Base-by-base conservation (phyloP, 768 basidiomycete species). In the Boletus rubroflammeus region DNA sequence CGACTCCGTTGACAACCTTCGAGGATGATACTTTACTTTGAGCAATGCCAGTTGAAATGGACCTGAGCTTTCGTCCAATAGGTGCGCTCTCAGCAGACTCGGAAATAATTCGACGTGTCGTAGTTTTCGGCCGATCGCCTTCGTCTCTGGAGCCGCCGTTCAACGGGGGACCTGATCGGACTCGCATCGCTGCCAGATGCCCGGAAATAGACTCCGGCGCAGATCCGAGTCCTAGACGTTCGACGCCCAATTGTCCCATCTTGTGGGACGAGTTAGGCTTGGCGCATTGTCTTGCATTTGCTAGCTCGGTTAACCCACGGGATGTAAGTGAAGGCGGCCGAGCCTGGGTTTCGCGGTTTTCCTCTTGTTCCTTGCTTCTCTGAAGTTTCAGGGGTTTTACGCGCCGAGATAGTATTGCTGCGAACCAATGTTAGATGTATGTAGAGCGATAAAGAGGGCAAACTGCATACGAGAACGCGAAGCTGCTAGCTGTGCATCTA, bases 121-220 rank as follows among this genome's bases (percentile, higher is more conserved):
- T 26, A 4, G 38, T 13, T 43, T 50, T 55, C 19, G 42, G 42
- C 15, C n/a, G 51, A 31, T 44, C 19, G 23, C 21, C 45, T 43
- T 51, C 45, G n/a, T 57, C 48, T 35, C 41, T 47, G 19, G 40
- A 13, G 2, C 17, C 45, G 3, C n/a, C 39, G 29, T 54, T 35
- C 25, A 35, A 32, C 6, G 19, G 47, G 10, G 66, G 55, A 51
- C 58, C 48, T 32, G 68, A 62, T 26, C 50, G 51, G 28, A 58
- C 51, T 49, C 62, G 65, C 43, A 59, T 60, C 17, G 59, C 41
- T 35, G 61, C 68, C 25, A 69, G 19, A 50, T 68, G 68, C 9
- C 58, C 64, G 1, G 67, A 68, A 34, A 68, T 68, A 21, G 67
- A 70, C 39, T 68, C 64, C 0, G 66, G 63, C 9, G 51, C 59